A percentile compares a stretch with the other conserved stretches of the same genome.
These are phyloP conservation scores for Metschnikowia matae DNA, from an alignment of 805 yeast genomes.

Conservation along the genomic window DNA sequence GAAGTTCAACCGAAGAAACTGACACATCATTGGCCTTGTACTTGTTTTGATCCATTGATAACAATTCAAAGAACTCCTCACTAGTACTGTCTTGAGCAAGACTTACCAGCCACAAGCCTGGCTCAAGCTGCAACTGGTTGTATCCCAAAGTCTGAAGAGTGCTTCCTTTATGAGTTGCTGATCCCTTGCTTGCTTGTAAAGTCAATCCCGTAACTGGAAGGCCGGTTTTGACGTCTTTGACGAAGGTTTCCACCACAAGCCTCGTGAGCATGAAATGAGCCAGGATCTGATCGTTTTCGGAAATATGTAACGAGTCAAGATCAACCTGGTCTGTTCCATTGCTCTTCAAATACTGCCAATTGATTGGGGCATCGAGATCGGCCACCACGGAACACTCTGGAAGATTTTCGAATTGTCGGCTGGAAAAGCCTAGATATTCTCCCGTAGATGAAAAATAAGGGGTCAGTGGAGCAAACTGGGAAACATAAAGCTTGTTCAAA, in stretches of 20 bases:
- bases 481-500: slow-evolving; percentile 57
- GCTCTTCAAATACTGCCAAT: slow-evolving; percentile 64
- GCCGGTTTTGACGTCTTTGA: slow-evolving; percentile 40
- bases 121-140: slow-evolving; percentile 68
- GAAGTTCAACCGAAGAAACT: slow-evolving; percentile 22
- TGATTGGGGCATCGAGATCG: slow-evolving; percentile 55
- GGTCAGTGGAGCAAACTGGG: slow-evolving; percentile 33
- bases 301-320: slow-evolving; percentile 53
- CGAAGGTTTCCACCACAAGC: slow-evolving; percentile 69
- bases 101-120: slow-evolving; percentile 63
- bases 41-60: slow-evolving; percentile 43
- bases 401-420: slow-evolving; percentile 30
- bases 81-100: slow-evolving; percentile 36
- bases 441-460: slow-evolving; percentile 30
- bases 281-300: slow-evolving; percentile 30
- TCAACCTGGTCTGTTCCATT: slow-evolving; percentile 43
- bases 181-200: slow-evolving; percentile 32
- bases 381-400: slow-evolving; percentile 5
- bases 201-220: slow-evolving; percentile 49
- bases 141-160: slow-evolving; percentile 84
- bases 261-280: slow-evolving; percentile 44
- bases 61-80: slow-evolving; percentile 18
- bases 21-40: slow-evolving; percentile 28
- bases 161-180: slow-evolving; percentile 47
- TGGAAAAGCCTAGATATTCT: neutral